phyloP scores from a whole-genome alignment of 1,139 yeast species.

The Magnusiomyces magnusii region DNA sequence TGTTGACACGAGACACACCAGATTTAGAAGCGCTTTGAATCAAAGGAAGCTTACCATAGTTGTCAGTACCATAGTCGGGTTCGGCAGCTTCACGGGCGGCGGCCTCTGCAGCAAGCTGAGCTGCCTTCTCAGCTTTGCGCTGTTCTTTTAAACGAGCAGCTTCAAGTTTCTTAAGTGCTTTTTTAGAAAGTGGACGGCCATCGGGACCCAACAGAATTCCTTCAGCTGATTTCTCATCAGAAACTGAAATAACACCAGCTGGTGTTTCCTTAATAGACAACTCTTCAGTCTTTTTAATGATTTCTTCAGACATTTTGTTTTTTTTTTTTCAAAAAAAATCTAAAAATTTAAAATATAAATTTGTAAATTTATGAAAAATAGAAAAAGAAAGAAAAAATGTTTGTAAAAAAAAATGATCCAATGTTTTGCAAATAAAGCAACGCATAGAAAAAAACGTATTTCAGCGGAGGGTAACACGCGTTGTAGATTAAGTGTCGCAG shows the following conservation, averaged over 20 bases:
- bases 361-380: not conserved
- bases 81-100: constrained; percentile 77
- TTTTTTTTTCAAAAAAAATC: no score
- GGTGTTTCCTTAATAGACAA: constrained; percentile 24
- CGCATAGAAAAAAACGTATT: no score
- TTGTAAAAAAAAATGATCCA: not conserved
- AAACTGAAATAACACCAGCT: constrained; percentile 31
- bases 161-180: constrained; percentile 89
- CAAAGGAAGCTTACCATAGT: constrained; percentile 85
- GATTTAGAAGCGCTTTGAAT: constrained; percentile 65
- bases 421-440: no score
- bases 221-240: constrained; percentile 18
- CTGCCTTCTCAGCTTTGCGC: constrained; percentile 91
- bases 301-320: constrained; percentile 24
- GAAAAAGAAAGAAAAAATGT: not conserved
- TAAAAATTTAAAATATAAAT: not conserved
- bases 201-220: constrained; percentile 40
- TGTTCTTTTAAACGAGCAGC: constrained; percentile 89
- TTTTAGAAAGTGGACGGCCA: constrained; percentile 92
- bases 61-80: constrained; percentile 75
- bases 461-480: no score
- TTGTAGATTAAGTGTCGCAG: no score
- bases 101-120: constrained; percentile 76
- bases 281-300: constrained; percentile 23
- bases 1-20: constrained; percentile 50